phyloP scores from a whole-genome alignment of 2,329 filamentous ascomycete species.

The Monosporascus cannonballus region DNA sequence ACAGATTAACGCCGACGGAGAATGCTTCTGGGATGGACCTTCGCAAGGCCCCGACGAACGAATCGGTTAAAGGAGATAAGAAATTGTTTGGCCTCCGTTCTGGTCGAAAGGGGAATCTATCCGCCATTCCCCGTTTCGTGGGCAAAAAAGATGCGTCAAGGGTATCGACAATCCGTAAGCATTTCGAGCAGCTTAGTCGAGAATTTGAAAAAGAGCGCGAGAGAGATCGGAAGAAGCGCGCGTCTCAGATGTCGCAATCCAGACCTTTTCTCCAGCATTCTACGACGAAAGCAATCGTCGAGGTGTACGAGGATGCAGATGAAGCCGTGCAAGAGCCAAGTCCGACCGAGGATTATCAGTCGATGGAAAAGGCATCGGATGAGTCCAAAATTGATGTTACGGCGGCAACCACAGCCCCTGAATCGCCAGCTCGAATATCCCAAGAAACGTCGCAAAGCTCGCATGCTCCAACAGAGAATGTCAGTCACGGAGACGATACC shows the following conservation, averaged over 20 bases:
- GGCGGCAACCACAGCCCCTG: slow-evolving; percentile 9
- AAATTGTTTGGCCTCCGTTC: slow-evolving; percentile 60
- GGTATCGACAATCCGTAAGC: slow-evolving; percentile 86
- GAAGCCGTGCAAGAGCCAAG: slow-evolving; percentile 83
- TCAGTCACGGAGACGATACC: slow-evolving; percentile 21
- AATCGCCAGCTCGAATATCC: slow-evolving; percentile 1
- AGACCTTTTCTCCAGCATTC: slow-evolving; percentile 78
- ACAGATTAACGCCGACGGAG: slow-evolving; percentile 16
- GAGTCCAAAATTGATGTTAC: slow-evolving; percentile 23
- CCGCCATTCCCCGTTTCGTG: slow-evolving; percentile 83
- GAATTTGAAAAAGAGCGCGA: slow-evolving; percentile 95
- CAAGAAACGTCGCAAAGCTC: slow-evolving; percentile 6
- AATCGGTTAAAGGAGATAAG: slow-evolving; percentile 56
- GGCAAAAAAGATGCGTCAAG: slow-evolving; percentile 68
- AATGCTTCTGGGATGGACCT: slow-evolving; percentile 22
- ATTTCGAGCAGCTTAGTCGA: slow-evolving; percentile 93
- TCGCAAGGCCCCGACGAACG: slow-evolving; percentile 29
- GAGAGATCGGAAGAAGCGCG: slow-evolving; percentile 74
- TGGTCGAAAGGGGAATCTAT: slow-evolving; percentile 58
- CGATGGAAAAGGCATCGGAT: slow-evolving; percentile 26
- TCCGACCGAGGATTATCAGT: slow-evolving; percentile 56
- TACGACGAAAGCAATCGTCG: slow-evolving; percentile 90
- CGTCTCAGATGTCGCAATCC: slow-evolving; percentile 67
- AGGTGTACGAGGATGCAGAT: slow-evolving; percentile 90
- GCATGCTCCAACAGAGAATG: slow-evolving; percentile 21